Evolutionary conservation across 2,329 filamentous ascomycete genomes (phyloP).

Genomic region (Hymenoscyphus linearis): DNA sequence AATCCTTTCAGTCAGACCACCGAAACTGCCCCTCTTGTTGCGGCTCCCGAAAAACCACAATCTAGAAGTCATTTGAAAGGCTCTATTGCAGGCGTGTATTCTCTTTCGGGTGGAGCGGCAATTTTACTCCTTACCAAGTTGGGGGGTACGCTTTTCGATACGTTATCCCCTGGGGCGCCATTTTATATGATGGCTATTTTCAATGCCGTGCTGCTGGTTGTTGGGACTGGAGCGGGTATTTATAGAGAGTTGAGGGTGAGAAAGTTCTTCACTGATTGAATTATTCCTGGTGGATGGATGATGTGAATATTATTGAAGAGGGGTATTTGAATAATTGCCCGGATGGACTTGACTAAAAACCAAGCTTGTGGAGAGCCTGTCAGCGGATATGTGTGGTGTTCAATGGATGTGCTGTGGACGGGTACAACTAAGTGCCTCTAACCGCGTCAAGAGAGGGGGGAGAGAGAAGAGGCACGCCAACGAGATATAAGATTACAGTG

Average conservation of each 20-base stretch:
- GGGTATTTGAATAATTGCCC: not conserved
- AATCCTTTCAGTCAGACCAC: conserved; percentile 2
- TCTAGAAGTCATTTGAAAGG: conserved; percentile 62
- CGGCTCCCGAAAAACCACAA: conserved; percentile 14
- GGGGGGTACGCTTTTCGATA: conserved; percentile 82
- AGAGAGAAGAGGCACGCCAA: not conserved
- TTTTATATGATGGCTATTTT: conserved; percentile 94
- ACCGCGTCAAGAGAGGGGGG: not conserved
- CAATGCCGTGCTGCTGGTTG: conserved; percentile 66
- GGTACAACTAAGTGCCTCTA: not conserved
- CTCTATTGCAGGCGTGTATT: conserved; percentile 91
- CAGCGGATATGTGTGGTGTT: too few relatives aligned
- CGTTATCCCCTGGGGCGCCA: conserved; percentile 65
- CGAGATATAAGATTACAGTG: not conserved
- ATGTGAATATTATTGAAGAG: not conserved
- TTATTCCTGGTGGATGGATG: not conserved
- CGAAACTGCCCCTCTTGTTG: conserved; percentile 31
- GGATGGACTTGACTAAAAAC: not conserved
- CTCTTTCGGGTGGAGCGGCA: conserved; percentile 80
- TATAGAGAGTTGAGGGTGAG: conserved; percentile 25
- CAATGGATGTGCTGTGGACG: too few relatives aligned
- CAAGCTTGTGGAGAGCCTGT: not conserved
- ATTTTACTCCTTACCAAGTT: conserved; percentile 89
- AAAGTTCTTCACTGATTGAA: conserved; percentile 4
- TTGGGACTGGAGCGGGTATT: conserved; percentile 27